Base-by-base conservation (phyloP, 2,329 filamentous ascomycete species). In the Talaromyces verruculosus region DNA sequence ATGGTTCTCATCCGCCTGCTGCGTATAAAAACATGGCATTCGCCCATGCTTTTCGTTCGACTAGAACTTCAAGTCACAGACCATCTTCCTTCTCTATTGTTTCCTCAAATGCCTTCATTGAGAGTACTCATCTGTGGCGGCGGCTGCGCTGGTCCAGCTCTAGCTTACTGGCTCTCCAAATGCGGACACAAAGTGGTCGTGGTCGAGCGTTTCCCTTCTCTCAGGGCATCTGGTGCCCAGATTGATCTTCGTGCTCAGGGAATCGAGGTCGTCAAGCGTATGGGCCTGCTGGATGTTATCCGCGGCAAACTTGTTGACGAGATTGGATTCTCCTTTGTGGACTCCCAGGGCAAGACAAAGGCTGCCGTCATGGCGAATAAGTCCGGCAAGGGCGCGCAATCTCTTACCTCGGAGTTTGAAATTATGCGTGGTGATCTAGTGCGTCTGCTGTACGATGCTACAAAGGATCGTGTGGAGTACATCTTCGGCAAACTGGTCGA, bases 361-460 rank as follows among this genome's bases (percentile, higher is more conserved):
- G 85, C 81, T n/a, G 74, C 72, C 4, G 76, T 84, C 53, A 70
- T 71, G 25, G 75, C 75, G 39, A 80, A 81, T 68, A 72, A 72
- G 41, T 73, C 80, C 0, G 82, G 80, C 3, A 74, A 78, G 62
- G 80, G 81, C 69, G 76, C 83, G 22, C 82, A 77, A 28, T 71
- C 75, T 68, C 73, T 86, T 30, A 85, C 83, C 0, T 83, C 81
- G 66, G 86, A 89, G 65, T 87, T 80, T 67, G 87, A 89, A 75
- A 84, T 89, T 59, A 84, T 89, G 80, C 78, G 86, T 8, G 85
- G 84, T 0, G 84, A 87, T 62, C 70, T 89, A n/a, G 80, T 81
- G 3, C 73, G 76, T 11, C 75, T 88, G 1, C 71, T 88, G 1
- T 83, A 83, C 69, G 78, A 85, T 15, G 75, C 74, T 1, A 79